Base-by-base conservation (phyloP, 2,329 filamentous ascomycete species). In the Ceratocystis colombiana region DNA sequence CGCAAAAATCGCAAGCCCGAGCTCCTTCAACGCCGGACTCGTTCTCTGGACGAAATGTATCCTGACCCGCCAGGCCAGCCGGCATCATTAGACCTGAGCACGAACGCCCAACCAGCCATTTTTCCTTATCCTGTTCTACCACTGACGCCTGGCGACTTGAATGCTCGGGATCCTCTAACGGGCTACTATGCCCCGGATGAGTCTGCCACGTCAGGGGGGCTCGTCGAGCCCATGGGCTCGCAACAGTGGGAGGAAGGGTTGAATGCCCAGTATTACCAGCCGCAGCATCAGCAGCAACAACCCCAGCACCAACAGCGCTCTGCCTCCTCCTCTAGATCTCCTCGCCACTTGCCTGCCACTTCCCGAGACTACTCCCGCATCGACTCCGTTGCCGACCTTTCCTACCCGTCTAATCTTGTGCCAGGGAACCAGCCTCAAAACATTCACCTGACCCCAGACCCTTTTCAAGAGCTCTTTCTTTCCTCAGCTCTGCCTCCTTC, bases 31-130 rank as follows among this genome's bases (percentile, higher is more conserved):
- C 50, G 50, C 37, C 57, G 64, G 20, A 61, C 63, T 20, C 48
- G 66, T 68, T 76, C 53, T 61, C 74, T 30, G 77, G 75, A 75
- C 80, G 81, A 68, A 76, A 76, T 6, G 68, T 82, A 57, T 79
- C 80, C 62, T 45, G n/a, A 50, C 1, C 44, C 12, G 8, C 12
- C 10, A 33, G 37, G 12, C 10, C 63, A 68, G 22, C 48, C 66
- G 12, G 48, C 25, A 25, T 45, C 65, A 6, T 44, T 68, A 8
- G 64, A 66, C 61, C 59, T 68, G 17, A 30, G 25, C 33, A 25
- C 50, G 20, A 17, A 28, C 33, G 2, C 37, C 46, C 63, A 45
- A 12, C 66, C 66, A 7, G 5, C 25, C 8, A 22, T 28, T 22
- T 64, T 53, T 22, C 59, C 66, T 8, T 68, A 63, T 41, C n/a